phyloP scores from a whole-genome alignment of 495 filamentous ascomycete genomes.

The Aspergillus hancockii region DNA sequence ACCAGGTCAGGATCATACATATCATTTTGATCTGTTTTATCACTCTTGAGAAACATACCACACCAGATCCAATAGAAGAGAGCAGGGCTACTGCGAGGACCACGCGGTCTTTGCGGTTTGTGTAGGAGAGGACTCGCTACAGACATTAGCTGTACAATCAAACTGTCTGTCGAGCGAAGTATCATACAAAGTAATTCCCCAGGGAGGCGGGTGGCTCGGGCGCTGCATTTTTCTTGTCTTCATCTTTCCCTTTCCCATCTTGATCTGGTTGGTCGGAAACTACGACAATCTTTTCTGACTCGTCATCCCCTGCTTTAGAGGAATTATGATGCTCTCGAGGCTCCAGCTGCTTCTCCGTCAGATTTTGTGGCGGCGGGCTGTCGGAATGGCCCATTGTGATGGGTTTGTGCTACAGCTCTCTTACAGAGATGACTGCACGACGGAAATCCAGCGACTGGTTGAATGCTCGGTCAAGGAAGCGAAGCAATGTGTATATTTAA shows the following conservation, averaged over 20 bases:
- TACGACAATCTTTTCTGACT: neutral
- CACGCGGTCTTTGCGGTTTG: neutral
- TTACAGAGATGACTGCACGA: neutral
- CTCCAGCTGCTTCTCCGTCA: neutral
- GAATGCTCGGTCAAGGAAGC: neutral
- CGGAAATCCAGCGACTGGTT: neutral
- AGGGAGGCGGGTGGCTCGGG: slow-evolving; percentile 8
- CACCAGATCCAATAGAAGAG: slow-evolving; percentile 68
- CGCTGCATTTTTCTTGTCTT: slow-evolving; percentile 27
- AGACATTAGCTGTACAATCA: neutral
- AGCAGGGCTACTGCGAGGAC: slow-evolving; percentile 31
- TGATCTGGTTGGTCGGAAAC: neutral
- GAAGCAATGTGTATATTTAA: too few species aligned
- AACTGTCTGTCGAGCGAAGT: too few species aligned
- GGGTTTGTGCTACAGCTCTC: neutral
- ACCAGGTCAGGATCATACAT: neutral
- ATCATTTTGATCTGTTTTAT: neutral
- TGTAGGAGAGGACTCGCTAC: slow-evolving; percentile 13
- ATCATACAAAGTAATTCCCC: slow-evolving; percentile 19
- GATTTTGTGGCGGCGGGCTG: neutral
- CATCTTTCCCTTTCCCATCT: neutral
- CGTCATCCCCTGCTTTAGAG: neutral
- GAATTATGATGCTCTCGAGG: too few species aligned
- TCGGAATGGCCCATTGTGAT: neutral
- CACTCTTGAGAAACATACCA: slow-evolving; percentile 29